phyloP scores from a whole-genome alignment of 176 grass and related monocot genomes.

The Tillandsia leiboldiana region DNA sequence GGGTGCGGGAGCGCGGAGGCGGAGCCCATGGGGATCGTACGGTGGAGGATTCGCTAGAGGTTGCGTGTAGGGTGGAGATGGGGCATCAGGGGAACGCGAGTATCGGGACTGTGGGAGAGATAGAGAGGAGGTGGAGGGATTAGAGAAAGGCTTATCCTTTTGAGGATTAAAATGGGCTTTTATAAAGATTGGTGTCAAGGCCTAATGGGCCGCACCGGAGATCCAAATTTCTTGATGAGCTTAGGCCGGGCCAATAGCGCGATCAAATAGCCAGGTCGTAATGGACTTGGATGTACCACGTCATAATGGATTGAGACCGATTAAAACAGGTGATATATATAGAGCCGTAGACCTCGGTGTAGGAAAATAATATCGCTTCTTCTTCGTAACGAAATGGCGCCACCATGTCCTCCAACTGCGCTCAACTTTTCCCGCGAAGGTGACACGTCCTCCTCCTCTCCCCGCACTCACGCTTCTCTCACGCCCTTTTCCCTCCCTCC shows the following conservation, averaged over 20 bases:
- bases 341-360: too few species aligned
- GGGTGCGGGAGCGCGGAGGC: slow-evolving; percentile 29
- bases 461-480: not conserved
- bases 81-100: not conserved
- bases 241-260: too few species aligned
- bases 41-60: slow-evolving; percentile 12
- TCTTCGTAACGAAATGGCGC: too few species aligned
- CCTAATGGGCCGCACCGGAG: too few species aligned
- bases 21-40: slow-evolving; percentile 29
- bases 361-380: too few species aligned
- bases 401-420: not conserved
- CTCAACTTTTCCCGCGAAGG: not conserved
- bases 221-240: too few species aligned
- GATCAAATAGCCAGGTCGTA: too few species aligned
- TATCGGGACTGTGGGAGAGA: slow-evolving; percentile 3
- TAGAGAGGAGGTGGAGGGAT: slow-evolving; percentile 16
- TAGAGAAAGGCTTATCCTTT: not conserved
- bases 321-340: too few species aligned
- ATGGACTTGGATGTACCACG: too few species aligned
- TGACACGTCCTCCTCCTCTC: not conserved
- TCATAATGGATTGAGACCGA: too few species aligned
- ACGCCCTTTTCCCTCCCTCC: not conserved
- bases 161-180: too few species aligned
- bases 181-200: too few species aligned
- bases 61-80: slow-evolving; percentile 26